A percentile compares a stretch with the other conserved stretches of the same genome.
These are phyloP conservation scores for Nowakowskiella sp. DNA, from an alignment of 192 early-diverging fungal genomes.

Conservation along the genomic window DNA sequence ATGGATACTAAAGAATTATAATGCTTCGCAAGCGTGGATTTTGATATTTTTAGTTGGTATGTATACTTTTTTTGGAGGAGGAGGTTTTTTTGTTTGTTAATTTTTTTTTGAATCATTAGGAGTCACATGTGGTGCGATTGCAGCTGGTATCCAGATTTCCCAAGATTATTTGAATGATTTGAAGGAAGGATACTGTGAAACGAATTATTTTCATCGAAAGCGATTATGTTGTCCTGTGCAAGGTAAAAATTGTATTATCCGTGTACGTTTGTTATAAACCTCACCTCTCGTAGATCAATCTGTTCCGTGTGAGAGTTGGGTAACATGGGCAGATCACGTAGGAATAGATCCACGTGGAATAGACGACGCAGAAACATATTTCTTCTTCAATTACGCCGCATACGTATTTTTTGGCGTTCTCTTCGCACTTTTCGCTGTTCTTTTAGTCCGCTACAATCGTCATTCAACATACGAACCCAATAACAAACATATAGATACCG, in stretches of 20 bases:
- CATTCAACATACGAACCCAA: neutral
- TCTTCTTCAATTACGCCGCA: slow-evolving; percentile 37
- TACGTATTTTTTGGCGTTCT: slow-evolving; percentile 9
- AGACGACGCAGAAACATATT: too few relatives aligned
- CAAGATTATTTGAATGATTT: slow-evolving; percentile 39
- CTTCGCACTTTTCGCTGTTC: neutral
- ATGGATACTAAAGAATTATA: slow-evolving; percentile 1
- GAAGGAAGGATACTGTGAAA: slow-evolving; percentile 36
- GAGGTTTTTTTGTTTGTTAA: neutral
- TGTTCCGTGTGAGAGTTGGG: neutral
- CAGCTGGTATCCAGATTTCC: slow-evolving; percentile 39
- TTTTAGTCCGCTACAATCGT: neutral
- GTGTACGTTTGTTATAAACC: neutral
- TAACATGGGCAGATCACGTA: neutral
- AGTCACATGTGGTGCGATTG: slow-evolving; percentile 28
- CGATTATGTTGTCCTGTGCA: slow-evolving; percentile 41
- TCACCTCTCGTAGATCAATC: neutral
- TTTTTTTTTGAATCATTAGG: slow-evolving; percentile 15
- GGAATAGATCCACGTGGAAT: neutral
- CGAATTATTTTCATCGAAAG: slow-evolving; percentile 35
- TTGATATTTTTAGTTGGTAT: slow-evolving; percentile 33
- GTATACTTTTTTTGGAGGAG: neutral
- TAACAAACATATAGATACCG: neutral
- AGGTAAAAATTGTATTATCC: neutral
- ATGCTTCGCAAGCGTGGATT: slow-evolving; percentile 37